Conservation (phyloP, 176 grass and related monocot species). For the Zizania latifolia region DNA sequence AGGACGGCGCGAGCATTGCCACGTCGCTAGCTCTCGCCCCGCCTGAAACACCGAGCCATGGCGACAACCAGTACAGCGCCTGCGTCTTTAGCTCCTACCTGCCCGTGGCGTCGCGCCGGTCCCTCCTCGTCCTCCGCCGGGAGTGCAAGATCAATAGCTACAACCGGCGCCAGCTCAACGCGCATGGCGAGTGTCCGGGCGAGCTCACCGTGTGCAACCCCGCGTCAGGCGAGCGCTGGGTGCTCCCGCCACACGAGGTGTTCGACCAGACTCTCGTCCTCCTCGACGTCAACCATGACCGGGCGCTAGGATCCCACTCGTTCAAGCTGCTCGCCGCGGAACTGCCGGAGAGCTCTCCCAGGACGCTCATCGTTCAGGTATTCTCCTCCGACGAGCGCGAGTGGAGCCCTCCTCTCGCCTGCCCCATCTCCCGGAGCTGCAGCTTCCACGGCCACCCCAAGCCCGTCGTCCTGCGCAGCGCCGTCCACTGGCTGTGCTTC, state of each 20-base stretch:
- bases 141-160: background rate
- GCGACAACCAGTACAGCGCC: background rate
- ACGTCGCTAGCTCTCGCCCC: background rate
- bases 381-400: background rate
- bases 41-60: background rate
- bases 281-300: background rate
- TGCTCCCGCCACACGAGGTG: slow-evolving; percentile 1
- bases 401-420: background rate
- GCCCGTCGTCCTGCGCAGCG: background rate
- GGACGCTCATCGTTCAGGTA: slow-evolving; percentile 2
- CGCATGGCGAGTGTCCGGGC: no score
- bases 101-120: background rate
- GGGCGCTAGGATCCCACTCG: background rate
- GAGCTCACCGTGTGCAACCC: slow-evolving; percentile 14
- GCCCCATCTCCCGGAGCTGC: background rate
- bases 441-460: background rate
- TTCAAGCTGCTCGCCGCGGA: slow-evolving; percentile 26
- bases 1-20: background rate
- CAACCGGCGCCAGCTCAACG: background rate
- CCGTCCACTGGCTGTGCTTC: slow-evolving; percentile 12
- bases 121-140: background rate
- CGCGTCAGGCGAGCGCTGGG: background rate
- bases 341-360: background rate
- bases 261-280: background rate
- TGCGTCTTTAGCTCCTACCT: background rate